Evolutionary conservation across 1,139 yeast genomes (phyloP), one percentile per base, ranked within the genome.

Genomic region (Zygotorulaspora mrakii): DNA sequence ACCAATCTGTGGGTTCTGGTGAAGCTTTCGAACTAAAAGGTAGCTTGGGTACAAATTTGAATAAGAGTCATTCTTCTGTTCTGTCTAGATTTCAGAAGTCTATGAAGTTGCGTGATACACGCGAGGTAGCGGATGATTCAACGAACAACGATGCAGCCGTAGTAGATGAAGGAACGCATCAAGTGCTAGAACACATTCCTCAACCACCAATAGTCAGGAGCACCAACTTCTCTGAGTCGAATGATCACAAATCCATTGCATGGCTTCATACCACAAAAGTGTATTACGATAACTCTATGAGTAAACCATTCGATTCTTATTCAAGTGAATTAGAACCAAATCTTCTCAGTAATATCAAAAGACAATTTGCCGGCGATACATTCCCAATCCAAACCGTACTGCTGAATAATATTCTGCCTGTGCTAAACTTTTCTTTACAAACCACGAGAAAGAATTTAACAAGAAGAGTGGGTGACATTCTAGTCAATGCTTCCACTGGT

Each of bases 401-500:
- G 18, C 36, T 61, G 21, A 57, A 58, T 31, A 48, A 49, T 6
- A 33, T 57, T 14, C 36, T 62, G 29, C 58, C 61, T 14, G 39
- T 40, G 11, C 36, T 62, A 14, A 55, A 54, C 25, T 49, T 48
- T 18, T 46, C 61, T 3, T 37, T 48, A 20, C 35, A 41, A 3
- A 43, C 52, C 5, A 52, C 57, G 4, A 60, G 52, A 38, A 53
- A 50, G 28, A 44, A 79, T 67, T 47, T 68, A 67, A 41, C 70
- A 53, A 52, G 57, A 37, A 53, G 61, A 34, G 47, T 61, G 44
- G 89, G 91, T 14, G 95, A 91, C 60, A 65, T 88, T 12, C 68
- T 91, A 35, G 95, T 91, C 4, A 89, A 91, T 61, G 95, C 98
- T 1, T 79, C 94, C 4, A 91, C 99, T 0, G 99, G 99, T 37